A percentile compares a stretch with the other conserved stretches of the same genome.
Evolutionary conservation across 2,329 filamentous ascomycete genomes (phyloP).

Genomic region (Colletotrichum noveboracense): DNA sequence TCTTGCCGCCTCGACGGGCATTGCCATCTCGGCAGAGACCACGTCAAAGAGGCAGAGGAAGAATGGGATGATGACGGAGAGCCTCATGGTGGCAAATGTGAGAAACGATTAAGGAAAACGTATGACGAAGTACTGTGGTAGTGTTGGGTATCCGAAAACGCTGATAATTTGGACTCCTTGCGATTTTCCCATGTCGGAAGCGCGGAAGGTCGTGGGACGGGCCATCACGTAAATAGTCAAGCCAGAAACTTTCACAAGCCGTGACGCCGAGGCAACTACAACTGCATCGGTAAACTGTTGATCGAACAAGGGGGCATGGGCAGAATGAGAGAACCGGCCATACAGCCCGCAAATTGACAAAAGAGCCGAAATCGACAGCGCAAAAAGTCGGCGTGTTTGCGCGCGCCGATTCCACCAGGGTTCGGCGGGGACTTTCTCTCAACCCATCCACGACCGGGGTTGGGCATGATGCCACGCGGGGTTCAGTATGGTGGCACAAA

Average conservation of each 20-base stretch:
- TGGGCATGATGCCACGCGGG: not conserved
- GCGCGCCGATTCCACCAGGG: not conserved
- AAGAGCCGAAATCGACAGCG: not conserved
- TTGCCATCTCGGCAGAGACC: not conserved
- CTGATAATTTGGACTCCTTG: not conserved
- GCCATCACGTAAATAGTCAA: constrained; percentile 7
- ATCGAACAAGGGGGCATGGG: not conserved
- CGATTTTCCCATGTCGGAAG: not conserved
- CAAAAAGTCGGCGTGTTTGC: not conserved
- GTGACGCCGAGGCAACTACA: constrained; percentile 7
- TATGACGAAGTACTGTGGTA: not conserved
- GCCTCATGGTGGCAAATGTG: not conserved
- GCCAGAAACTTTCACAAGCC: constrained; percentile 7
- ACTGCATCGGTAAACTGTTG: not conserved
- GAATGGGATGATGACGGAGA: not conserved
- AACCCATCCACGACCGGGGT: not conserved
- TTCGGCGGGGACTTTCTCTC: not conserved
- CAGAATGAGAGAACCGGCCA: not conserved
- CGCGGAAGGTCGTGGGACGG: not conserved
- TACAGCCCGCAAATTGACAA: not conserved
- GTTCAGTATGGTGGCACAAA: not conserved
- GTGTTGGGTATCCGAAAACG: not conserved
- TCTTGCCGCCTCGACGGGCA: not conserved
- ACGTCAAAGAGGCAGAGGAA: not conserved
- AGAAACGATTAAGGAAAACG: not conserved